Conservation (phyloP, 73 alveolate species). For the Diophrys sp. region DNA sequence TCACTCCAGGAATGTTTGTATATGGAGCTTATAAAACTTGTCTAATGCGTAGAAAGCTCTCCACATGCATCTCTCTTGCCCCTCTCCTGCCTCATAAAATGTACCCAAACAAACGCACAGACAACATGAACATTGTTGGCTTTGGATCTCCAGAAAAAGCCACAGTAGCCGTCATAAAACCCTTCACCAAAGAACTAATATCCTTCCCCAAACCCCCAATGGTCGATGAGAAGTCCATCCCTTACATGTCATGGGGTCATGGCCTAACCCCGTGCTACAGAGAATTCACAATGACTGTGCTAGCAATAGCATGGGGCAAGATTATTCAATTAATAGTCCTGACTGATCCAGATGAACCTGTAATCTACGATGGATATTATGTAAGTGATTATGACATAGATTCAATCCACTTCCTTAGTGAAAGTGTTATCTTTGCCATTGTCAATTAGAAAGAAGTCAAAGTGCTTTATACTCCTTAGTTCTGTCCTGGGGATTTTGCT, state of each 20-base stretch:
- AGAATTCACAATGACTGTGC: conserved; percentile 41
- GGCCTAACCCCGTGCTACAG: conserved; percentile 54
- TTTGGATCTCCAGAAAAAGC: conserved; percentile 2
- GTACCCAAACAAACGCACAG: not conserved
- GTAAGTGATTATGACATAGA: conserved; percentile 37
- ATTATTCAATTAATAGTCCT: conserved; percentile 28
- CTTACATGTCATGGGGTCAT: conserved; percentile 55
- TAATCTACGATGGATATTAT: conserved; percentile 53
- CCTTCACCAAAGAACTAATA: not conserved
- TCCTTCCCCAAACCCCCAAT: not conserved
- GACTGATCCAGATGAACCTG: conserved; percentile 16
- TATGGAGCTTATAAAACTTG: not conserved
- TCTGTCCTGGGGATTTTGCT: conserved; percentile 50
- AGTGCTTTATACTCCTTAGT: conserved; percentile 44
- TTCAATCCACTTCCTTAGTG: conserved; percentile 34
- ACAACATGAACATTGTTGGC: not conserved
- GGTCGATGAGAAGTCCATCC: conserved; percentile 9
- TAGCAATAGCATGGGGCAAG: conserved; percentile 65
- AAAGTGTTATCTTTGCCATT: conserved; percentile 37
- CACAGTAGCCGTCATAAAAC: not conserved
- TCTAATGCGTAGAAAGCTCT: not conserved
- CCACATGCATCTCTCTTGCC: not conserved
- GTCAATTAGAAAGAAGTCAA: conserved; percentile 49
- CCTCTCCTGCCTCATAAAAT: conserved; percentile 2
- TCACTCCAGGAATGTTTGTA: conserved; percentile 6